A percentile compares a stretch with the other conserved stretches of the same genome.
Evolutionary conservation across 345 rosid genomes (phyloP).

Genomic region (Xanthoceras sorbifolium): DNA sequence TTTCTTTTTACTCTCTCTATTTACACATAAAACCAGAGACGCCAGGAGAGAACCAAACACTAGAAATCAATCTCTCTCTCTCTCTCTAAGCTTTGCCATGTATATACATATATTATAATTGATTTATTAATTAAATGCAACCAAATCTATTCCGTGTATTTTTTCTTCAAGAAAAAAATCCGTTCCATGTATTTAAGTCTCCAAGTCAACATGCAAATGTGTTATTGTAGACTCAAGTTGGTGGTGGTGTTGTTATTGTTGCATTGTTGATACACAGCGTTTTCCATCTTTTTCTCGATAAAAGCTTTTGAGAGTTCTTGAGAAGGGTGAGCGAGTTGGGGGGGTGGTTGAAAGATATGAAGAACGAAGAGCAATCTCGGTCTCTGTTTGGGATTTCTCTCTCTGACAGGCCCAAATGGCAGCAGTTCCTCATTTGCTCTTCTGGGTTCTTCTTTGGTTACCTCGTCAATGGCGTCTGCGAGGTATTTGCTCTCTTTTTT

Average conservation of each 20-base stretch:
- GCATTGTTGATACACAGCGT: background rate
- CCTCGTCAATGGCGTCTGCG: constrained; percentile 64
- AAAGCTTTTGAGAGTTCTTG: background rate
- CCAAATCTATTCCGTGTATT: too few relatives aligned
- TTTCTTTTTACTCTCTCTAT: background rate
- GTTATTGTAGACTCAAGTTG: background rate
- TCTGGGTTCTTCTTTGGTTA: constrained; percentile 71
- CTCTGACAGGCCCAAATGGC: constrained; percentile 57
- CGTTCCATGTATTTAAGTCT: background rate
- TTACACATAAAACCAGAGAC: too few relatives aligned
- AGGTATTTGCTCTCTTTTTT: constrained; percentile 35
- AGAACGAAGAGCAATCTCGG: constrained; percentile 53
- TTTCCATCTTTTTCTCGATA: background rate
- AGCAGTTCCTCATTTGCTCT: constrained; percentile 59
- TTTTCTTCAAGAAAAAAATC: too few relatives aligned
- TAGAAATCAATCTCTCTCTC: too few relatives aligned
- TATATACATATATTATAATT: too few relatives aligned
- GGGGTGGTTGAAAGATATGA: constrained; percentile 35
- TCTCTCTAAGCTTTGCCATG: too few relatives aligned
- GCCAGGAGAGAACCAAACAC: too few relatives aligned
- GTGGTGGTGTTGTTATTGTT: background rate
- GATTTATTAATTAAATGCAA: background rate
- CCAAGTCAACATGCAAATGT: constrained; percentile 18
- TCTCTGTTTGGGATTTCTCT: constrained; percentile 67
- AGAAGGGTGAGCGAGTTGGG: background rate